phyloP scores from a whole-genome alignment of 352 stramenopile genomes.

The Phytophthora nicotianae region DNA sequence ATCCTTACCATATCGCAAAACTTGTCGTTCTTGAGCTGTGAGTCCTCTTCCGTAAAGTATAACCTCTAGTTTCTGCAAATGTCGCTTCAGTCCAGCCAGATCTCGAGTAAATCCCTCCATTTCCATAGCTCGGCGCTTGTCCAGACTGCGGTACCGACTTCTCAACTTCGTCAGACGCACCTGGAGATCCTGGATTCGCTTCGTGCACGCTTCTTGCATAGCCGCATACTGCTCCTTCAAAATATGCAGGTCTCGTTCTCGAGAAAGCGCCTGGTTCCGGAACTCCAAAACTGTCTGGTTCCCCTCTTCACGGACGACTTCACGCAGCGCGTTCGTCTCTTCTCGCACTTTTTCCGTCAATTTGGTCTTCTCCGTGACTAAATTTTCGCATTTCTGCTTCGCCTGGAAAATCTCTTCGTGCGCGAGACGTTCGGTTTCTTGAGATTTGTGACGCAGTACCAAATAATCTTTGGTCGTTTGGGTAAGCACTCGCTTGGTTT shows the following conservation, averaged over 20 bases:
- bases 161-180: constrained; percentile 66
- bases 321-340: constrained; percentile 52
- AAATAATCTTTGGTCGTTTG: constrained; percentile 83
- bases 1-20: constrained; percentile 42
- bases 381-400: constrained; percentile 42
- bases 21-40: constrained; percentile 53
- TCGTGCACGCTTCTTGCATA: constrained; percentile 71
- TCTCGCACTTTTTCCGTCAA: constrained; percentile 46
- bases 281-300: constrained; percentile 62
- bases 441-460: constrained; percentile 68
- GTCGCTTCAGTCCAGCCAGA: constrained; percentile 58
- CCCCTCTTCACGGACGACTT: constrained; percentile 59
- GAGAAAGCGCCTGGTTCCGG: constrained; percentile 53
- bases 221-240: constrained; percentile 80
- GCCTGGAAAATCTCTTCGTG: constrained; percentile 62
- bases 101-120: constrained; percentile 86
- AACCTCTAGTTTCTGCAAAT: constrained; percentile 77
- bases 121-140: constrained; percentile 77
- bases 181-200: constrained; percentile 76
- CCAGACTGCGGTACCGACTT: constrained; percentile 61
- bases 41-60: constrained; percentile 64
- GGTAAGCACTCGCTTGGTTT: constrained; percentile 61
- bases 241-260: constrained; percentile 73
- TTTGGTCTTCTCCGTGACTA: constrained; percentile 50
- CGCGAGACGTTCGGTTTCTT: constrained; percentile 60